A percentile compares a stretch with the other conserved stretches of the same genome.
Evolutionary conservation across 768 basidiomycete genomes (phyloP).

Genomic region (Sutorius australiensis): DNA sequence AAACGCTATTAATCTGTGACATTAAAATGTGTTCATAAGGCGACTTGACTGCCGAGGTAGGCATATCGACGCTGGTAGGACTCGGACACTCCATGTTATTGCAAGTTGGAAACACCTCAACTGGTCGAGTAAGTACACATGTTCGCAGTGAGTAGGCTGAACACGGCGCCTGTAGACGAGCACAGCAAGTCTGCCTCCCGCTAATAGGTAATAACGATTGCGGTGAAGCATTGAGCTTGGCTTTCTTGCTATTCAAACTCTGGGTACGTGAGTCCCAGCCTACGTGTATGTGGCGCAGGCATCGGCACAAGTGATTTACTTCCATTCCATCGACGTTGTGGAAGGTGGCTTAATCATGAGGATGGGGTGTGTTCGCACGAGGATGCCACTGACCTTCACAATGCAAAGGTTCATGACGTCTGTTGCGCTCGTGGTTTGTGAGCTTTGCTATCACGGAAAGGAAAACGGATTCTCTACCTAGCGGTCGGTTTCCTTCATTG

Average conservation of each 20-base stretch:
- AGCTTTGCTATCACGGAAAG: constrained; percentile 54
- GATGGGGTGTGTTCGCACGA: too few species aligned
- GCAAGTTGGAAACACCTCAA: background rate
- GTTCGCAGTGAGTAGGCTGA: background rate
- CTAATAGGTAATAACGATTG: constrained; percentile 49
- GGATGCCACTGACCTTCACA: background rate
- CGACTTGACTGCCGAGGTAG: background rate
- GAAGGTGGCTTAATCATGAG: constrained; percentile 36
- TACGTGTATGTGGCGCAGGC: constrained; percentile 47
- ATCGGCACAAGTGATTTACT: constrained; percentile 56
- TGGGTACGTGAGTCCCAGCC: constrained; percentile 46
- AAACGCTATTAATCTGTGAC: background rate
- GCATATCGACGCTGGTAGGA: background rate
- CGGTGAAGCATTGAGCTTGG: constrained; percentile 35
- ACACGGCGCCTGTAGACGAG: background rate
- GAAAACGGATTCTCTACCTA: constrained; percentile 43
- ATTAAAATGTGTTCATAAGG: background rate
- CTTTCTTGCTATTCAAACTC: background rate
- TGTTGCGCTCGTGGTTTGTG: constrained; percentile 46
- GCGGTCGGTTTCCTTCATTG: constrained; percentile 49
- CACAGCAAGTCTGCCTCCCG: constrained; percentile 21
- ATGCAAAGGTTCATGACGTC: constrained; percentile 48
- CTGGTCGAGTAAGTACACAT: background rate
- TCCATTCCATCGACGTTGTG: constrained; percentile 55
- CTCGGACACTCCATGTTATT: background rate